These are phyloP conservation scores for Eucalyptus erythrocorys DNA, from an alignment of 345 rosid genomes.

Conservation along the genomic window DNA sequence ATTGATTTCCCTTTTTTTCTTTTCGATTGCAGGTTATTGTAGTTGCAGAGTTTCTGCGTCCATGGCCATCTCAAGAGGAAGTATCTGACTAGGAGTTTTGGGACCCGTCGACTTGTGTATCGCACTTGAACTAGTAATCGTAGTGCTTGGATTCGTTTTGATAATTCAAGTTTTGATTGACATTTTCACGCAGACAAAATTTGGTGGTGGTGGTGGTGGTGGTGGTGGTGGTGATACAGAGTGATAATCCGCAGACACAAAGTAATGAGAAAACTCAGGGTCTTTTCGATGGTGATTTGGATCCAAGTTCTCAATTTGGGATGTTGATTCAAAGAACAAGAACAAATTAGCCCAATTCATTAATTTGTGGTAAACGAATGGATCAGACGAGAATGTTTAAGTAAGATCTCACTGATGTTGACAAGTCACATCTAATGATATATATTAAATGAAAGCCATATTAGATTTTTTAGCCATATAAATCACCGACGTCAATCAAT, in stretches of 20 bases:
- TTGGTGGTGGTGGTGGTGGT: background rate
- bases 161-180: background rate
- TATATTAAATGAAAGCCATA: background rate
- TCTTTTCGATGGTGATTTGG: background rate
- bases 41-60: background rate
- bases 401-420: accelerated
- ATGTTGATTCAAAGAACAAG: background rate
- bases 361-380: background rate
- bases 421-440: background rate
- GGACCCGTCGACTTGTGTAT: background rate
- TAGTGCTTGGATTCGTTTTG: background rate
- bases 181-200: background rate
- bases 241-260: background rate
- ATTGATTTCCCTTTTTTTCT: background rate
- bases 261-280: background rate
- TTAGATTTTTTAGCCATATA: background rate
- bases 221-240: background rate
- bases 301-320: background rate
- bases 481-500: background rate
- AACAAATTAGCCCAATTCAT: background rate
- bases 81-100: background rate
- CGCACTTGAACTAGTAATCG: background rate
- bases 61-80: background rate
- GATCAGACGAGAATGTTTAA: background rate
- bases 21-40: background rate